phyloP scores from a whole-genome alignment of 805 yeast species.

The Debaryomyces castellii region DNA sequence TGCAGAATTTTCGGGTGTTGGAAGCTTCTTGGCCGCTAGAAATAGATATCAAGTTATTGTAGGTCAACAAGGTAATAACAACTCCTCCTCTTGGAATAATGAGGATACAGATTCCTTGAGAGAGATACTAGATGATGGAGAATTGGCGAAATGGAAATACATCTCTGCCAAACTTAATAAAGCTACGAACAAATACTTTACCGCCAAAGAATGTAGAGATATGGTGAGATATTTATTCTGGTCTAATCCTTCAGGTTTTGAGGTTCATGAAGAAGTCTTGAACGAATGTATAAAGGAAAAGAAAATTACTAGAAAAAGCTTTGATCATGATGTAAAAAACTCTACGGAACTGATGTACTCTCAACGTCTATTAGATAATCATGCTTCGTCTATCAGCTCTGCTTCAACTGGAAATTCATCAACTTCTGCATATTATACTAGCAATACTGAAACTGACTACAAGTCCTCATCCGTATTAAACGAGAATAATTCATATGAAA shows the following conservation, averaged over 20 bases:
- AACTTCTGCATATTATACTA: background rate
- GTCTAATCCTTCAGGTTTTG: constrained; percentile 55
- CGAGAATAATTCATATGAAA: background rate
- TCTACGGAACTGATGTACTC: constrained; percentile 10
- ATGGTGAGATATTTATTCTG: constrained; percentile 53
- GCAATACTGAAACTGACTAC: background rate
- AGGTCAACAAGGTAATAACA: constrained; percentile 78
- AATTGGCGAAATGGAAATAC: constrained; percentile 65
- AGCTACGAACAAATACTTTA: constrained; percentile 49
- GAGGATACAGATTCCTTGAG: constrained; percentile 55
- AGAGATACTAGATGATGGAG: constrained; percentile 63
- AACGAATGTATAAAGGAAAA: constrained; percentile 38
- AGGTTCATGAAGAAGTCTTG: constrained; percentile 49
- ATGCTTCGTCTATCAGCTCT: constrained; percentile 1
- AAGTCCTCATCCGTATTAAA: background rate
- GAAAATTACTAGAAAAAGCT: constrained; percentile 32
- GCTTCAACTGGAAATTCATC: background rate
- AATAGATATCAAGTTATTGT: constrained; percentile 77
- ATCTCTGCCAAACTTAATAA: constrained; percentile 62
- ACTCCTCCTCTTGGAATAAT: constrained; percentile 59
- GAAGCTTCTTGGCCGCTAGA: constrained; percentile 69
- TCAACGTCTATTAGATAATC: constrained; percentile 6
- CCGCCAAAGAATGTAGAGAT: constrained; percentile 55
- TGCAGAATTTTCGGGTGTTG: constrained; percentile 63
- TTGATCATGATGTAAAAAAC: constrained; percentile 15